Base-by-base conservation (phyloP, 371 early-diverging fungal species). In the Rhizopus delemar region DNA sequence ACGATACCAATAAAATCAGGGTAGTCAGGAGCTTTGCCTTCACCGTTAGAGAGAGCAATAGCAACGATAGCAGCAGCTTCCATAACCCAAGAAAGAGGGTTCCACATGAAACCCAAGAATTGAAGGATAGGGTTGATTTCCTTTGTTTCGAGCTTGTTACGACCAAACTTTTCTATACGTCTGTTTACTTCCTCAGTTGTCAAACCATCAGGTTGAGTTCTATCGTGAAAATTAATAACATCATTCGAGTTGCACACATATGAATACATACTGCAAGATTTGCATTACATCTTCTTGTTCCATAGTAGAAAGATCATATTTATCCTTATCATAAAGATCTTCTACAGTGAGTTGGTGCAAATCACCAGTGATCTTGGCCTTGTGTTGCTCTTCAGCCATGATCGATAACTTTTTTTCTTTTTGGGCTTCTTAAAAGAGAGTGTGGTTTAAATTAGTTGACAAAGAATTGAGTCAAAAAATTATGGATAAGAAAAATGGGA, bases 61-160 rank as follows among this genome's bases (percentile, higher is more conserved):
- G 90, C 86, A 39, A 90, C 87, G 55, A 88, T 65, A n/a, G 88
- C 87, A 43, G 90, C 90, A 29, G 87, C 86, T 71, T 90, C 90
- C 87, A 90, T 90, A 50, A 90, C 87, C 84, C 86, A 90, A 7
- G 90, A 87, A 32, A 90, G 80, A 50, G 90, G 88, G 61, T 87
- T 87, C 86, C 87, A 86, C 87, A 90, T 87, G 81, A 92, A 94
- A 49, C 89, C 83, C 65, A 93, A 77, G 81, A 94, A 94, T 81
- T 88, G 86, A 62, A 91, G 66, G 56, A 92, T 51, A 0, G 92
- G 90, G 70, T 87, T 93, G 52, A 85, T 75, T 76, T 86, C 87
- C 77, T 87, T 88, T 53, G 91, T 83, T 51, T 84, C 86, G 9
- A 90, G 83, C 59, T 76, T 80, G 71, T 90, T 90, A 53, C 49